Conservation (phyloP, 2,329 filamentous ascomycete genomes). For the Graphilbum fragrans region DNA sequence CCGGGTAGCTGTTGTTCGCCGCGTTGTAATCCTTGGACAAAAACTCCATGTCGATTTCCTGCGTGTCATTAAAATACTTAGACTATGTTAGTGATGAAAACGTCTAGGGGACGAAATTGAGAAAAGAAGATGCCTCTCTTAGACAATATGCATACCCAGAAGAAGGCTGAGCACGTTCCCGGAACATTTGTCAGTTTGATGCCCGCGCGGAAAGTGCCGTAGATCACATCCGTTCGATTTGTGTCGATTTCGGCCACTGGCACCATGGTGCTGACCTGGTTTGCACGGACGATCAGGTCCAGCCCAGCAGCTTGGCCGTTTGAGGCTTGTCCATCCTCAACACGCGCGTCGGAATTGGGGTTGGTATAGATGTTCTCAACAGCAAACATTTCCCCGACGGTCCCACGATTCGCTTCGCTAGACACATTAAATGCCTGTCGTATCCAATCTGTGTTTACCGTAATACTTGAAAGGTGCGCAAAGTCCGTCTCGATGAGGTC, state of each 20-base stretch:
- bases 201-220: constrained; percentile 55
- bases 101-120: background rate
- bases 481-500: constrained; percentile 65
- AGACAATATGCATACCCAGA: constrained; percentile 49
- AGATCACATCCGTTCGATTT: constrained; percentile 48
- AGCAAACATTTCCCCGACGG: constrained; percentile 52
- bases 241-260: constrained; percentile 53
- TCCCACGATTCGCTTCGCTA: constrained; percentile 42
- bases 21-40: constrained; percentile 52
- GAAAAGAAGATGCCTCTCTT: too few relatives aligned
- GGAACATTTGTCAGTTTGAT: constrained; percentile 49
- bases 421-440: constrained; percentile 56
- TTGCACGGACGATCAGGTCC: constrained; percentile 40
- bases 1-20: constrained; percentile 36
- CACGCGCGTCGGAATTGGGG: constrained; percentile 24
- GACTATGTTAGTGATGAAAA: background rate
- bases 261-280: constrained; percentile 37
- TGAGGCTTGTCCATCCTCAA: constrained; percentile 30
- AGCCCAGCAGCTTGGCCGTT: constrained; percentile 38
- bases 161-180: constrained; percentile 69
- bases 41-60: constrained; percentile 75
- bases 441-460: constrained; percentile 47
- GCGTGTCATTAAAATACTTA: constrained; percentile 66
- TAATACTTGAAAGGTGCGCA: constrained; percentile 36
- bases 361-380: constrained; percentile 40